These are phyloP conservation scores for Cymodocea nodosa DNA, from an alignment of 116 monocot species.

Conservation along the genomic window DNA sequence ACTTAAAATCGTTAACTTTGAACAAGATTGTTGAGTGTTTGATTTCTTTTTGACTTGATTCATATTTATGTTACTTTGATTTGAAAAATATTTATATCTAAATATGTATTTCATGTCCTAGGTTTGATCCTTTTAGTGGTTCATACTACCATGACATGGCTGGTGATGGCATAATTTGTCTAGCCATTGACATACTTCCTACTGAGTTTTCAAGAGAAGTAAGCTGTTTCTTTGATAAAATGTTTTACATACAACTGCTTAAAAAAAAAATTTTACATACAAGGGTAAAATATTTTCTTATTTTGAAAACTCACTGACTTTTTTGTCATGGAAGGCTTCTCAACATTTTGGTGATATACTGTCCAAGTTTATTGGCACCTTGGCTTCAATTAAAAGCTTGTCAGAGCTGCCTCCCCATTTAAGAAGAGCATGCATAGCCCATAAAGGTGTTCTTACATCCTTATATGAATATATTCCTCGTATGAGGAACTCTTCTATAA, in stretches of 20 bases:
- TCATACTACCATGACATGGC: constrained; percentile 81
- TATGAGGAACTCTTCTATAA: constrained; percentile 50
- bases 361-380: constrained; percentile 52
- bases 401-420: constrained; percentile 54
- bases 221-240: constrained; percentile 1
- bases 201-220: constrained; percentile 96
- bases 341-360: constrained; percentile 96
- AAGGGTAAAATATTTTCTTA: neutral
- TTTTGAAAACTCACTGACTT: neutral
- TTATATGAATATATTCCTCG: constrained; percentile 82
- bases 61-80: too few species aligned
- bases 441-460: constrained; percentile 66
- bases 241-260: neutral
- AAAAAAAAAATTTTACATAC: neutral
- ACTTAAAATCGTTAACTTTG: too few species aligned
- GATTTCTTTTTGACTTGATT: too few species aligned
- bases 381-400: constrained; percentile 51
- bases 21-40: too few species aligned
- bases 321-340: constrained; percentile 55
- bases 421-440: constrained; percentile 81
- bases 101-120: constrained; percentile 4
- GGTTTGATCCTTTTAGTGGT: constrained; percentile 59
- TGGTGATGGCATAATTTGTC: constrained; percentile 72
- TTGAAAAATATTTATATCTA: too few species aligned
- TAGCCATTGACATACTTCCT: constrained; percentile 93